Percentiles rank a stretch among this genome's conserved stretches.
These are phyloP conservation scores for Aureobasidium zeae DNA, from an alignment of 2,329 filamentous ascomycete species.

Conservation along the genomic window DNA sequence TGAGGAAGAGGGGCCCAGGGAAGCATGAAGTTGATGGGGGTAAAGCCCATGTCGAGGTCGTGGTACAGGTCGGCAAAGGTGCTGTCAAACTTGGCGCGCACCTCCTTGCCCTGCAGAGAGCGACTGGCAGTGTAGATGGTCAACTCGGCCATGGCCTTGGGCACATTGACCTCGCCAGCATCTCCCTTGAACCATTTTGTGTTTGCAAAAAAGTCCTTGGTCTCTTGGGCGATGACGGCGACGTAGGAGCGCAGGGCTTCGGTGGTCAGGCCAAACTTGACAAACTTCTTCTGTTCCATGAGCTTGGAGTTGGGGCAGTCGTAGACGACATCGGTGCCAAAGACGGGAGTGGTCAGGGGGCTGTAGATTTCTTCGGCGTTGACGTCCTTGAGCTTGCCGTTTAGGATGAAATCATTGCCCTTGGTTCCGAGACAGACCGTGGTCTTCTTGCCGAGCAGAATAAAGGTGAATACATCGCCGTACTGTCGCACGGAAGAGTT, in stretches of 20 bases:
- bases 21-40: constrained; percentile 80
- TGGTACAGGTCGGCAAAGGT: constrained; percentile 76
- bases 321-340: constrained; percentile 80
- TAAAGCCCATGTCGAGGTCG: constrained; percentile 84
- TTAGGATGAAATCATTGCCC: constrained; percentile 86
- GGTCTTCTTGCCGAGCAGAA: constrained; percentile 80
- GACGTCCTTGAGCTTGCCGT: constrained; percentile 81
- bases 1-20: constrained; percentile 84
- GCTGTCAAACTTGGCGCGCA: constrained; percentile 70
- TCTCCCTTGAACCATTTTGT: constrained; percentile 51
- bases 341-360: constrained; percentile 60
- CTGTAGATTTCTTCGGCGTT: constrained; percentile 86
- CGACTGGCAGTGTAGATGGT: constrained; percentile 86
- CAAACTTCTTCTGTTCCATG: constrained; percentile 95
- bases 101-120: constrained; percentile 73
- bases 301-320: constrained; percentile 85
- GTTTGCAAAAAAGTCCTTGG: constrained; percentile 61
- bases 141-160: constrained; percentile 70
- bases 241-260: constrained; percentile 70
- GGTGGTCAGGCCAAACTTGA: constrained; percentile 70
- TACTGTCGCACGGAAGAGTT: constrained; percentile 45
- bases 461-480: constrained; percentile 82
- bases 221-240: constrained; percentile 66
- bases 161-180: constrained; percentile 61
- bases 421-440: constrained; percentile 74